phyloP scores from a whole-genome alignment of 2,329 filamentous ascomycete genomes.

The Diaporthe citrichinensis region DNA sequence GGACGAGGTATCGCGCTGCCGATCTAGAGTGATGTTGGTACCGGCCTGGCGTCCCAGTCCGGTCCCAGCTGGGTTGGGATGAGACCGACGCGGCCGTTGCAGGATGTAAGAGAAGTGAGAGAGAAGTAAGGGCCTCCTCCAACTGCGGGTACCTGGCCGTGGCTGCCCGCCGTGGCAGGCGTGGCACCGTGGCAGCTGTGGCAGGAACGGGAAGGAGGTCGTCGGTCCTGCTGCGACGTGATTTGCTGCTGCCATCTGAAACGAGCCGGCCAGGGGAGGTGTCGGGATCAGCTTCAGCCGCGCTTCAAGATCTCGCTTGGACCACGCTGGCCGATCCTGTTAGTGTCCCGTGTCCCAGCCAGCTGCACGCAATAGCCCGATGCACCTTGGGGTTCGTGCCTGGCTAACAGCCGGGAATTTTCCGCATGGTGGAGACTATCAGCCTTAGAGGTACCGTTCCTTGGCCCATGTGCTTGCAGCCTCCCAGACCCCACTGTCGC shows the following conservation, averaged over 20 bases:
- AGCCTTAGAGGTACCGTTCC: slow-evolving; percentile 8
- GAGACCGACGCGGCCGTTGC: slow-evolving; percentile 30
- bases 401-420: slow-evolving; percentile 11
- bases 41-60: not conserved
- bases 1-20: not conserved
- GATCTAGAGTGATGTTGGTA: not conserved
- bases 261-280: slow-evolving; percentile 31
- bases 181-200: not conserved
- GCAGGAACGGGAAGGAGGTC: not conserved
- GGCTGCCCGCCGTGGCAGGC: not conserved
- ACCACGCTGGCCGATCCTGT: slow-evolving; percentile 27
- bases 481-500: slow-evolving; percentile 15
- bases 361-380: slow-evolving; percentile 15
- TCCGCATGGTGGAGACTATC: slow-evolving; percentile 14
- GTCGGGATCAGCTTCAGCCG: slow-evolving; percentile 41
- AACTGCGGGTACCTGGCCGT: slow-evolving; percentile 1
- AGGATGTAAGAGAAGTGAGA: slow-evolving; percentile 35
- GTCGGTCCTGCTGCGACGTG: slow-evolving; percentile 27
- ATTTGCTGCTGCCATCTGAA: slow-evolving; percentile 37
- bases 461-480: slow-evolving; percentile 14
- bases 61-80: slow-evolving; percentile 10
- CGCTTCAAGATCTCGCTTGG: slow-evolving; percentile 39
- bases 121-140: not conserved
- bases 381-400: not conserved
- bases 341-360: not conserved